A percentile compares a stretch with the other conserved stretches of the same genome.
phyloP scores from a whole-genome alignment of 1,139 yeast genomes.

The Yamadazyma triangularis region DNA sequence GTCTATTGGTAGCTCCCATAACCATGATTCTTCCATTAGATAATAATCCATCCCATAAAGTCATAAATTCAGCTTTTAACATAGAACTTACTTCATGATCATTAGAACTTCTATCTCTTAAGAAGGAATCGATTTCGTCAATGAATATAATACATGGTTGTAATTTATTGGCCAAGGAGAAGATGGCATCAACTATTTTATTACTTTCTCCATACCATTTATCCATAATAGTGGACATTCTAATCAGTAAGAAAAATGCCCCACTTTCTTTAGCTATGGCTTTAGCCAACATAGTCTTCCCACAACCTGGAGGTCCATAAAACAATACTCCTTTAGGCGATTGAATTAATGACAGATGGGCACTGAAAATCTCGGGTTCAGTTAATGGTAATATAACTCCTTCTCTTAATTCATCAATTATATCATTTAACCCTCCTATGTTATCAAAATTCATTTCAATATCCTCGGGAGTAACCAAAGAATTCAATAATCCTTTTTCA shows the following conservation, averaged over 20 bases:
- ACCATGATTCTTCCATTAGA: conserved; percentile 77
- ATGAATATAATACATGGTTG: conserved; percentile 95
- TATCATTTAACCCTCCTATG: conserved; percentile 82
- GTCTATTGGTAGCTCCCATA: conserved; percentile 93
- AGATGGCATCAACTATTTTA: conserved; percentile 89
- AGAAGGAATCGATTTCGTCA: conserved; percentile 93
- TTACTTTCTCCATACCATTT: conserved; percentile 98
- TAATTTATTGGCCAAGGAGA: conserved; percentile 81
- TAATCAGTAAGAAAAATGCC: conserved; percentile 84
- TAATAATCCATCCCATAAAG: conserved; percentile 92
- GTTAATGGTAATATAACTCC: conserved; percentile 87
- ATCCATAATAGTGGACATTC: conserved; percentile 95
- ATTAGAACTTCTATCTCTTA: conserved; percentile 75
- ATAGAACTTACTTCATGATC: conserved; percentile 97
- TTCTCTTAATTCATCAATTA: conserved; percentile 81
- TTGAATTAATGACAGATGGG: conserved; percentile 62
- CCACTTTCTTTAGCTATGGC: conserved; percentile 92
- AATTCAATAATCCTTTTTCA: conserved; percentile 68
- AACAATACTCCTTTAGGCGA: conserved; percentile 94
- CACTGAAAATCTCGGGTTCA: conserved; percentile 58
- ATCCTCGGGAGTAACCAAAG: conserved; percentile 83
- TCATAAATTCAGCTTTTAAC: conserved; percentile 96
- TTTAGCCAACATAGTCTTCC: conserved; percentile 95
- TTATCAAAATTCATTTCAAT: conserved; percentile 71
- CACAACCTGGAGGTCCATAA: conserved; percentile 98